Percentiles rank a stretch among this genome's conserved stretches.
These are phyloP conservation scores for Colletotrichum melonis DNA, from an alignment of 2,329 filamentous ascomycete species.

Conservation along the genomic window DNA sequence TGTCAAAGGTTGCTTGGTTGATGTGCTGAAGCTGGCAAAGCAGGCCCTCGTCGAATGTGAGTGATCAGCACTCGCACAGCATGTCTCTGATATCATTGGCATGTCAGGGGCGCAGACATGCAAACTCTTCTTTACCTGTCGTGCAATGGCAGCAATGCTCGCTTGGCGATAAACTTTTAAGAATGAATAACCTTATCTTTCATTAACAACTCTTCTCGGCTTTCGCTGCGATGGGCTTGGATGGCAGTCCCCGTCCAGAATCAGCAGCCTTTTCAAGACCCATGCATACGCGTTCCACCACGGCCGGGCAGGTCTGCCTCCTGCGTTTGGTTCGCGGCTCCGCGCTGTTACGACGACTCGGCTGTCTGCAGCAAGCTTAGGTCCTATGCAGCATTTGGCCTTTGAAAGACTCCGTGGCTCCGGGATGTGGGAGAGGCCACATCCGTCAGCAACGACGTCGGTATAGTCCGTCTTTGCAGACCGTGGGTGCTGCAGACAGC, in stretches of 20 bases:
- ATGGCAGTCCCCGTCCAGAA: not conserved
- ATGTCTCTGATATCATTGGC: not conserved
- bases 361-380: not conserved
- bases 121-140: not conserved
- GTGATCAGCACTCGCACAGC: not conserved
- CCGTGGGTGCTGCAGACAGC: too few relatives aligned
- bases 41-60: not conserved
- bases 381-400: too few relatives aligned
- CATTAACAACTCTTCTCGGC: not conserved
- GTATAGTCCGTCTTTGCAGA: too few relatives aligned
- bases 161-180: not conserved
- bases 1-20: not conserved
- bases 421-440: too few relatives aligned
- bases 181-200: not conserved
- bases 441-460: too few relatives aligned
- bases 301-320: not conserved
- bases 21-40: not conserved
- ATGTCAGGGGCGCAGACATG: slow-evolving; percentile 6
- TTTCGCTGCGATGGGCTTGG: not conserved
- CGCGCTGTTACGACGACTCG: not conserved
- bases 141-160: not conserved
- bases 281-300: not conserved
- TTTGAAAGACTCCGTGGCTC: too few relatives aligned
- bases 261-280: too few relatives aligned
- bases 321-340: not conserved